Percentiles rank a stretch among this genome's conserved stretches.
Conservation (phyloP, 2,329 filamentous ascomycete species). For the Aspergillus niger region DNA sequence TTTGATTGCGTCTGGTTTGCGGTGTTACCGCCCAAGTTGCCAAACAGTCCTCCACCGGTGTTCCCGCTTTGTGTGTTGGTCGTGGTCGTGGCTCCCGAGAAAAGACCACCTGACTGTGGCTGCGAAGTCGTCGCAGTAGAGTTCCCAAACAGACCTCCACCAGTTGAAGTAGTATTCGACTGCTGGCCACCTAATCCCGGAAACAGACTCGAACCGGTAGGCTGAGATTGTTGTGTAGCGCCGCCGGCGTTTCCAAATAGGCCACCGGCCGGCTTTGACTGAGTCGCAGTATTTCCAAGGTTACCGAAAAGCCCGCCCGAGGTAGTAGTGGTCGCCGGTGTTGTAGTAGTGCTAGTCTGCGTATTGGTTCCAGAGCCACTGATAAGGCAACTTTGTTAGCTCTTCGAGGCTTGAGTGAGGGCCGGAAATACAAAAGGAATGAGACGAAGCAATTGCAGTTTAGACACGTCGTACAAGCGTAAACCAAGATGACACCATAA, state of each 20-base stretch:
- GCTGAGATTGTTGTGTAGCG: slow-evolving; percentile 30
- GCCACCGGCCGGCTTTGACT: slow-evolving; percentile 35
- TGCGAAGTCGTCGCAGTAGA: slow-evolving; percentile 33
- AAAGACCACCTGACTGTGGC: slow-evolving; percentile 31
- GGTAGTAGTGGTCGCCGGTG: slow-evolving; percentile 30
- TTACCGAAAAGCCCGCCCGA: slow-evolving; percentile 37
- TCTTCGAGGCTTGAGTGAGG: not conserved
- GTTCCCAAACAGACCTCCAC: slow-evolving; percentile 34
- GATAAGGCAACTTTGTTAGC: slow-evolving; percentile 11
- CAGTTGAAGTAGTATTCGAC: slow-evolving; percentile 27
- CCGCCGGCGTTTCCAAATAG: slow-evolving; percentile 33
- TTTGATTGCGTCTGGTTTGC: slow-evolving; percentile 38
- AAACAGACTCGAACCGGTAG: slow-evolving; percentile 37
- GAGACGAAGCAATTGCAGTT: not conserved
- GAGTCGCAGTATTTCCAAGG: slow-evolving; percentile 27
- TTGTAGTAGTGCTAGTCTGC: slow-evolving; percentile 31
- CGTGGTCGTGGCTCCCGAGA: slow-evolving; percentile 20
- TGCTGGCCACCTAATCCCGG: slow-evolving; percentile 33
- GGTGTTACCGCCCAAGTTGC: slow-evolving; percentile 24
- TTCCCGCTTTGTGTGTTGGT: slow-evolving; percentile 27
- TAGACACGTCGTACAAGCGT: not conserved
- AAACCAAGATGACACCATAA: not conserved
- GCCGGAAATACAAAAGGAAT: not conserved
- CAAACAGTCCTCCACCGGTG: slow-evolving; percentile 37
- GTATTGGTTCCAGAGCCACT: slow-evolving; percentile 33